phyloP scores from a whole-genome alignment of 257 asterid genomes.

The Gentiana macrophylla region DNA sequence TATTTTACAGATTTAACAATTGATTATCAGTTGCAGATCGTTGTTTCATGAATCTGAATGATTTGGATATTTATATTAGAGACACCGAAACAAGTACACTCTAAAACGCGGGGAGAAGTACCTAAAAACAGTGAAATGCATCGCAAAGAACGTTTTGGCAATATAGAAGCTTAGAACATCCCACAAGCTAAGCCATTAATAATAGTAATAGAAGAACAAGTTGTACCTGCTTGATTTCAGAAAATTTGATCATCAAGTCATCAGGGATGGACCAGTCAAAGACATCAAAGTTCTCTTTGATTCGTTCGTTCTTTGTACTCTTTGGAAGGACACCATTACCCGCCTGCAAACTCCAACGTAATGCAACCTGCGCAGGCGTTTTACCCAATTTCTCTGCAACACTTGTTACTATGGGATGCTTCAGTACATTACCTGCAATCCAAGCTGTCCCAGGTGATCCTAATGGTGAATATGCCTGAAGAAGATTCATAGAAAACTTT shows the following conservation, averaged over 20 bases:
- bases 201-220: too few species aligned
- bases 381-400: conserved; percentile 34
- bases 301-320: neutral
- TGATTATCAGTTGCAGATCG: too few species aligned
- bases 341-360: neutral
- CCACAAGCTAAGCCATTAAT: too few species aligned
- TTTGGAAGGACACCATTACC: neutral
- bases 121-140: too few species aligned
- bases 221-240: conserved; percentile 15
- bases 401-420: conserved; percentile 39
- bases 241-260: neutral
- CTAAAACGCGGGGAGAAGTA: too few species aligned
- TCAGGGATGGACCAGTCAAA: too few species aligned
- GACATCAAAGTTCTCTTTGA: neutral
- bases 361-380: conserved; percentile 14
- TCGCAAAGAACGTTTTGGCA: too few species aligned
- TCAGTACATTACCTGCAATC: conserved; percentile 50
- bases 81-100: too few species aligned
- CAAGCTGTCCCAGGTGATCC: conserved; percentile 75
- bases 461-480: conserved; percentile 60
- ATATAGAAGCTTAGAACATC: too few species aligned
- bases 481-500: neutral
- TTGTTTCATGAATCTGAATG: too few species aligned
- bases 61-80: too few species aligned
- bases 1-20: too few species aligned